Percentiles rank a stretch among this genome's conserved stretches.
Evolutionary conservation across 2,329 filamentous ascomycete genomes (phyloP).

Genomic region (Verruconis gallopava): DNA sequence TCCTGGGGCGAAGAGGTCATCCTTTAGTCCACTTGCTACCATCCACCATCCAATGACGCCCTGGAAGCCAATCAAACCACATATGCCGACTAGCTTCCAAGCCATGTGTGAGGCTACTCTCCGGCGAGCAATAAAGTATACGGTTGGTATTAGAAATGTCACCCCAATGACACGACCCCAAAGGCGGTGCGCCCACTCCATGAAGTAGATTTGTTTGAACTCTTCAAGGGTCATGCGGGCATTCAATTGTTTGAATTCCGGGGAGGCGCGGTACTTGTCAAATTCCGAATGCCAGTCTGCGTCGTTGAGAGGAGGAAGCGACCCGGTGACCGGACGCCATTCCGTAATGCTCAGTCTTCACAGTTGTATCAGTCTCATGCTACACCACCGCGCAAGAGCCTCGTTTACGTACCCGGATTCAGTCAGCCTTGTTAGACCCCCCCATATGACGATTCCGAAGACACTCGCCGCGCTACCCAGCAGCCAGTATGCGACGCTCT

Average conservation of each 20-base stretch:
- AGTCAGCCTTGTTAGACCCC: constrained; percentile 82
- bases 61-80: constrained; percentile 82
- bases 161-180: constrained; percentile 90
- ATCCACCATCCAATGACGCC: constrained; percentile 98
- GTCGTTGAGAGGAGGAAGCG: constrained; percentile 64
- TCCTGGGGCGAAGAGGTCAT: constrained; percentile 86
- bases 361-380: no score
- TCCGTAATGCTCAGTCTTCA: constrained; percentile 97
- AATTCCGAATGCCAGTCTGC: constrained; percentile 90
- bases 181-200: constrained; percentile 94
- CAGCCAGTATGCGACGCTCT: constrained; percentile 80
- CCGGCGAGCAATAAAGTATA: constrained; percentile 74
- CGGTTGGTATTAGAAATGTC: constrained; percentile 74
- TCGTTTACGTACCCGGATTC: constrained; percentile 88
- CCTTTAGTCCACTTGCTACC: constrained; percentile 92
- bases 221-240: constrained; percentile 83
- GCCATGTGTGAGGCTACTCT: constrained; percentile 71
- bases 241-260: constrained; percentile 87
- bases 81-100: constrained; percentile 65
- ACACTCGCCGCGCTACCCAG: constrained; percentile 83
- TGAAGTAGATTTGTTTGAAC: constrained; percentile 98
- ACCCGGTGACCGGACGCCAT: constrained; percentile 94
- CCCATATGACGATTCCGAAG: constrained; percentile 93
- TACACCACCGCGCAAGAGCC: no score
- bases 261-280: constrained; percentile 78